Conservation (phyloP, 257 asterid genomes). For the Coffea eugenioides region DNA sequence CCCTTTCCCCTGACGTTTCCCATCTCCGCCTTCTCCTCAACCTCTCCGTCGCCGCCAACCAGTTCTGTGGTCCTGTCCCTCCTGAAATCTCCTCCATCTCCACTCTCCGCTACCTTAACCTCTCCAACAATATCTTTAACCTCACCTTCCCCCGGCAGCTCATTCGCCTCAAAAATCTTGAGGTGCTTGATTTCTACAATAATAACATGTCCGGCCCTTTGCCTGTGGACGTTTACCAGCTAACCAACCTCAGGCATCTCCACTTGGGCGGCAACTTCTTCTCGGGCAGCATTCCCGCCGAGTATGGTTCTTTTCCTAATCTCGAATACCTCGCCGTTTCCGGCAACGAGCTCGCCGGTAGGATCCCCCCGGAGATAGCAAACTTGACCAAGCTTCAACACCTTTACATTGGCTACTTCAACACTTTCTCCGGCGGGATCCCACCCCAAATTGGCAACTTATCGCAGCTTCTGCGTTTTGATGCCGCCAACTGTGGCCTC, state of each 20-base stretch:
- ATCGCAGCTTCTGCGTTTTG: slow-evolving; percentile 52
- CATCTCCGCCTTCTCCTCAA: slow-evolving; percentile 61
- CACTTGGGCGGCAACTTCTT: slow-evolving; percentile 87
- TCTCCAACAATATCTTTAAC: slow-evolving; percentile 68
- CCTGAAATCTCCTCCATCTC: slow-evolving; percentile 50
- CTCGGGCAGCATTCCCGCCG: slow-evolving; percentile 62
- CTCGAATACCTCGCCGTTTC: slow-evolving; percentile 80
- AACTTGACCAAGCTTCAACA: slow-evolving; percentile 57
- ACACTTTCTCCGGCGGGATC: slow-evolving; percentile 65
- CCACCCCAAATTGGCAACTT: slow-evolving; percentile 80
- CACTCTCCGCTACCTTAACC: slow-evolving; percentile 58
- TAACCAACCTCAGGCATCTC: slow-evolving; percentile 53
- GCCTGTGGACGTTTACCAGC: slow-evolving; percentile 52
- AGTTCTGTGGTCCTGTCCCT: slow-evolving; percentile 63
- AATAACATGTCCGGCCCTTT: slow-evolving; percentile 69
- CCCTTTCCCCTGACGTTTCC: slow-evolving; percentile 54
- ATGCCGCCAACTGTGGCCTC: slow-evolving; percentile 87
- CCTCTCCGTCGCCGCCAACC: slow-evolving; percentile 59
- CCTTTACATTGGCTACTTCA: slow-evolving; percentile 81
- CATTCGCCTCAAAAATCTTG: slow-evolving; percentile 43
- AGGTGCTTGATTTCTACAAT: slow-evolving; percentile 75
- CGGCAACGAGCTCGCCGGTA: slow-evolving; percentile 70
- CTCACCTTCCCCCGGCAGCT: slow-evolving; percentile 52
- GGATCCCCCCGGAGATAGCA: slow-evolving; percentile 68
- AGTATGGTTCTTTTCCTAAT: slow-evolving; percentile 50